Evolutionary conservation across 2,329 filamentous ascomycete genomes (phyloP), one percentile per base, ranked within the genome.

Genomic region (Venturia aucupariae): DNA sequence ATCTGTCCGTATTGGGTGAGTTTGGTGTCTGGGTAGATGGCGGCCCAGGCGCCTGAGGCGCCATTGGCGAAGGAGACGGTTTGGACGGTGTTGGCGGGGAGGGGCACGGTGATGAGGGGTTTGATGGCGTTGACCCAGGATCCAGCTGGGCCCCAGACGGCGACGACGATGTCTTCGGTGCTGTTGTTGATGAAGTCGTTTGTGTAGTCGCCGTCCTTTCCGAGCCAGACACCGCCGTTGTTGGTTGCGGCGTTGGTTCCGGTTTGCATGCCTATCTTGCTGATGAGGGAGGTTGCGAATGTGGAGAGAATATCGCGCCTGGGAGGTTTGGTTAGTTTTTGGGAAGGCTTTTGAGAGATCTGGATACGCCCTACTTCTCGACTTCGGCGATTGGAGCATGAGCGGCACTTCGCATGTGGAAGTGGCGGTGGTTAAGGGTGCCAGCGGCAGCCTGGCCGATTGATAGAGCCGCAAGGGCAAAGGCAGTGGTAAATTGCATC

Each of bases 41-140:
- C 71, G 6, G 77, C 70, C 69, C 75, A 80, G n/a, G 73, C 78
- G 38, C 76, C 74, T 24, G 75, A 73, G 6, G 76, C 70, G 57
- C 70, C 72, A 57, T 72, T 70, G 32, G 71, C 75, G 57, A 76
- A 72, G 46, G 77, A 78, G 32, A 80, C 67, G 61, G 73, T 74
- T 65, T 76, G 70, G 39, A 62, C 69, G 66, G 74, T 67, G 65
- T 75, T 75, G 5, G 68, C 62, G 55, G 74, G 72, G 62, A 81
- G 69, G 11, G 75, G 74, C 66, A 77, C 73, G 46, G 75, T 75
- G 67, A 81, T 72, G 48, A 70, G 67, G 17, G 65, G 54, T 67
- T 73, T 54, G 55, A 60, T 39, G 27, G 44, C 68, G 70, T 75
- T 76, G 68, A 77, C 66, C 65, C 70, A 73, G 67, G 71, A 75